Evolutionary conservation across 2,329 filamentous ascomycete genomes (phyloP).

Genomic region (Beauveria medogensis): DNA sequence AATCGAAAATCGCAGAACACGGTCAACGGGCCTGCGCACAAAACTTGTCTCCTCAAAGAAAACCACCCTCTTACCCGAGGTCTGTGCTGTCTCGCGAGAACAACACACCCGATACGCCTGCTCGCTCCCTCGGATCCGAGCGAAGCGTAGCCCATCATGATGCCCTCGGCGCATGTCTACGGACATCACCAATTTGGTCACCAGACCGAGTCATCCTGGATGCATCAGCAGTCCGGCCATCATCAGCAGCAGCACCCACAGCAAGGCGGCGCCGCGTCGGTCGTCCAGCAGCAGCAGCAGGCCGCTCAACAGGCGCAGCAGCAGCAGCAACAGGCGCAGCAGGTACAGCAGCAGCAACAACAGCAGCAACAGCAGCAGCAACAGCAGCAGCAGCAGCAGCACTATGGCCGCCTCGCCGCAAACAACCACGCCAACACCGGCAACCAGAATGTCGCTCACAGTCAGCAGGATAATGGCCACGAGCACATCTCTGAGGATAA

Average conservation of each 20-base stretch:
- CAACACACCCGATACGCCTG: not conserved
- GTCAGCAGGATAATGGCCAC: constrained; percentile 42
- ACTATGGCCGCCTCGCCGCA: constrained; percentile 66
- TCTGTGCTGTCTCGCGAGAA: not conserved
- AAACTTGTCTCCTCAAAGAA: not conserved
- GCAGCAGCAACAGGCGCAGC: not conserved
- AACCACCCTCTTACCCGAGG: not conserved
- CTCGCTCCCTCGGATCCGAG: not conserved
- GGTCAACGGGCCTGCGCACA: too few species aligned
- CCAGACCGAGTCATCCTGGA: constrained; percentile 56
- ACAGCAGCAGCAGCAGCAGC: constrained; percentile 47
- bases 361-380: constrained; percentile 54
- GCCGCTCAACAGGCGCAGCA: constrained; percentile 14
- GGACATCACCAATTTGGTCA: constrained; percentile 59
- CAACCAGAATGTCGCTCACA: constrained; percentile 36
- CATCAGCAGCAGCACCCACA: constrained; percentile 44
- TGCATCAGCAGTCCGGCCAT: constrained; percentile 56
- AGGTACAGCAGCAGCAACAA: constrained; percentile 12
- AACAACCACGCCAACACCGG: constrained; percentile 46
- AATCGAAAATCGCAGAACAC: not conserved
- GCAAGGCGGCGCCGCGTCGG: constrained; percentile 44
- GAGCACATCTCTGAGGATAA: constrained; percentile 83
- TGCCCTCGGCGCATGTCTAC: constrained; percentile 57
- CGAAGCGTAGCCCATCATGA: constrained; percentile 34
- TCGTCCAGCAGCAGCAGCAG: constrained; percentile 43